Evolutionary conservation across 257 asterid genomes (phyloP).

Genomic region (Jaltomata sinuosa): DNA sequence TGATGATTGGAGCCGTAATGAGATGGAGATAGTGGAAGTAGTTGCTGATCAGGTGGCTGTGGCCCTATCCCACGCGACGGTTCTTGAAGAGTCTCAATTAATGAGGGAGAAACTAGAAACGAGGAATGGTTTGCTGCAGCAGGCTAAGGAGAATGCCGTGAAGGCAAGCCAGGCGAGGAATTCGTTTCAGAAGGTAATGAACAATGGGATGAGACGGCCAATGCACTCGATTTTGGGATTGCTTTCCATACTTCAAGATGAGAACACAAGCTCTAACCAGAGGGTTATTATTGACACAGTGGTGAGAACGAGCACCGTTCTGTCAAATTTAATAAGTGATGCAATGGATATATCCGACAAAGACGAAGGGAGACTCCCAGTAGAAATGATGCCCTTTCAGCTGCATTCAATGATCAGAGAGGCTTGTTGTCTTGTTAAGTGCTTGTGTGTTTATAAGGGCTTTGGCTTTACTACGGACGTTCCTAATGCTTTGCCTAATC

Average conservation of each 20-base stretch:
- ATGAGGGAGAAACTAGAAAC: conserved; percentile 31
- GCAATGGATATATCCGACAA: conserved; percentile 39
- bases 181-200: conserved; percentile 36
- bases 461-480: conserved; percentile 23
- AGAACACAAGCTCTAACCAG: conserved; percentile 19
- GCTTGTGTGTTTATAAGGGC: conserved; percentile 21
- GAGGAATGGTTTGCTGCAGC: conserved; percentile 24
- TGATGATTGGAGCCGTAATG: conserved; percentile 20
- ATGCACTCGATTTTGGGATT: conserved; percentile 33
- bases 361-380: conserved; percentile 27
- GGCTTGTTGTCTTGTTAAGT: conserved; percentile 32
- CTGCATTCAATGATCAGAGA: conserved; percentile 28
- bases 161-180: conserved; percentile 33
- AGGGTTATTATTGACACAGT: conserved; percentile 22
- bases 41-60: conserved; percentile 51
- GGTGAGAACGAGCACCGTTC: conserved; percentile 20
- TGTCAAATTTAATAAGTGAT: conserved; percentile 27
- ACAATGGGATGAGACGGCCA: conserved; percentile 41
- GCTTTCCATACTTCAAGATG: conserved; percentile 21
- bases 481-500: conserved; percentile 24
- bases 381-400: conserved; percentile 24
- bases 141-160: conserved; percentile 30
- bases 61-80: conserved; percentile 37
- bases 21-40: conserved; percentile 39
- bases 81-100: conserved; percentile 36